Evolutionary conservation across 495 filamentous ascomycete species (phyloP), one percentile per base, ranked within the genome.

Genomic region (Trichocladium antarcticum): DNA sequence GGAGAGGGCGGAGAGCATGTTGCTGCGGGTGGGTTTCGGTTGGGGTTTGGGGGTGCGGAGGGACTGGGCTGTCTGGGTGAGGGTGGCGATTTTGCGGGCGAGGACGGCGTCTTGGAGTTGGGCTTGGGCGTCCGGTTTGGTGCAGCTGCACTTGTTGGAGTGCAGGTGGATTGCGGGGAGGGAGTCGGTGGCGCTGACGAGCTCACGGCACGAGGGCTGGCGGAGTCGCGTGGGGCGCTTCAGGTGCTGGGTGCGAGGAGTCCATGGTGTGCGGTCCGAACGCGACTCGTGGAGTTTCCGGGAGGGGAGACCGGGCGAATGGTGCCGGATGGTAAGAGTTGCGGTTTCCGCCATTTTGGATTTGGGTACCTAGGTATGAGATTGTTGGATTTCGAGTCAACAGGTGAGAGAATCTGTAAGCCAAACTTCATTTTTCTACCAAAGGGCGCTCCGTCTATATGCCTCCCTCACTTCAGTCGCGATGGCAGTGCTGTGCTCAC

Each of bases 111-210:
- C 54, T 19, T 56, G 35, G 16, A 44, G 36, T 31, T 44, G 11
- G 27, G 39, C 14, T 1, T 36, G 24, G 24, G 37, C 16, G 22
- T 27, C 31, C 38, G 21, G 31, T 7, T 4, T 27, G n/a, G 24
- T 31, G 49, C 54, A 56, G 36, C 37, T 42, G 24, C 54, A 56
- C 9, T 19, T 32, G 43, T 11, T 22, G 39, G 49, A 29, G 41
- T 56, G 54, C 1, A 56, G 6, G n/a, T 39, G 20, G 44, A 56
- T 48, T 2, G 40, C 9, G n/a, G 44, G 38, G 15, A 56, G 29
- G 20, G 45, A 42, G 11, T 42, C 9, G 21, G 35, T 42, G 14
- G 49, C 16, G 15, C 24, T 46, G 34, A 56, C 17, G 27, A 56
- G n/a, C 40, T 52, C 40, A 1, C 49, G 54, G 37, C 54, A 56